These are phyloP conservation scores for Fusarium cicatricum DNA, from an alignment of 2,329 filamentous ascomycete species.

Conservation along the genomic window DNA sequence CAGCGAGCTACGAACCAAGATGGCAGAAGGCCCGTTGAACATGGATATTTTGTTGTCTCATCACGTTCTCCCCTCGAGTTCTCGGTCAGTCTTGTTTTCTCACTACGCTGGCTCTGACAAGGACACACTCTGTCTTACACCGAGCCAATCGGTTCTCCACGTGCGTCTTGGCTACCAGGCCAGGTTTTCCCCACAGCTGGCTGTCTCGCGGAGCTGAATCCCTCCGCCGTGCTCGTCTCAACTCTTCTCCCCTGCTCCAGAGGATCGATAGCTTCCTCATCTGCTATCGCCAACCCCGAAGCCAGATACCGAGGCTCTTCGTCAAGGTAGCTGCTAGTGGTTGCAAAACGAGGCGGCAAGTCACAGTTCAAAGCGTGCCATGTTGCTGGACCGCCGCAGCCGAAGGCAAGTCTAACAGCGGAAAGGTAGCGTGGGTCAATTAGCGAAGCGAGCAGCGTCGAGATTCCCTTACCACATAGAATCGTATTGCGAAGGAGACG, in stretches of 20 bases:
- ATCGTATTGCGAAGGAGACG: conserved; percentile 3
- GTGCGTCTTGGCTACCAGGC: conserved; percentile 19
- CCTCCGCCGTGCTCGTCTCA: conserved; percentile 1
- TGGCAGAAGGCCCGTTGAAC: conserved; percentile 6
- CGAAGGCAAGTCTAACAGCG: background rate
- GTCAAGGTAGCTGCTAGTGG: background rate
- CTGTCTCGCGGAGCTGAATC: conserved; percentile 8
- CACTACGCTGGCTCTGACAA: conserved; percentile 17
- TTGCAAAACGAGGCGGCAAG: background rate
- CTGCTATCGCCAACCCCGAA: background rate
- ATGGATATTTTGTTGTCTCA: conserved; percentile 18
- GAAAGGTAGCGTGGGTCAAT: background rate
- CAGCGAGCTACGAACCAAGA: conserved; percentile 21
- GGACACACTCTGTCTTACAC: conserved; percentile 14
- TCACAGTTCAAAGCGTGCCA: background rate
- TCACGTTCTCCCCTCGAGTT: conserved; percentile 10
- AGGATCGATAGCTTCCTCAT: background rate
- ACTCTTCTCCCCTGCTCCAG: too few species aligned
- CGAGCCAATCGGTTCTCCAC: conserved; percentile 34
- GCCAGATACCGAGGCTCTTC: background rate
- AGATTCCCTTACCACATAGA: conserved; percentile 12
- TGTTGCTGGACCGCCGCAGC: background rate
- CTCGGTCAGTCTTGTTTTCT: conserved; percentile 17
- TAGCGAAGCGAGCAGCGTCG: background rate
- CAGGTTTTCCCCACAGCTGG: conserved; percentile 6